Conservation (phyloP, 2,329 filamentous ascomycete genomes). For the Drechmeria coniospora region DNA sequence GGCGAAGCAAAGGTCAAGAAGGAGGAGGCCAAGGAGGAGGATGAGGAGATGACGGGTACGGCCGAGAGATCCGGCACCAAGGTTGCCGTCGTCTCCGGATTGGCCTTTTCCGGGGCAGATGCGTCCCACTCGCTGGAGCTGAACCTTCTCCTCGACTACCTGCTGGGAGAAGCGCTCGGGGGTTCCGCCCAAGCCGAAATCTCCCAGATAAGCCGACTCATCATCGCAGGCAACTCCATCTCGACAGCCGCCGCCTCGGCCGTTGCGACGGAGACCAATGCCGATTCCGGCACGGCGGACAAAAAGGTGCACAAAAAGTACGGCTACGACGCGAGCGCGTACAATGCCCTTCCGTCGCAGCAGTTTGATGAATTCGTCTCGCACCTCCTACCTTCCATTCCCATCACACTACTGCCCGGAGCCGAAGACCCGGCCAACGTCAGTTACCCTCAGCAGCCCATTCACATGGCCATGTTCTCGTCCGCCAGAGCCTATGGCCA, state of each 20-base stretch:
- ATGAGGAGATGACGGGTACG: constrained; percentile 42
- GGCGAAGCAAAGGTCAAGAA: constrained; percentile 14
- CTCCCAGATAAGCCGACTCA: constrained; percentile 61
- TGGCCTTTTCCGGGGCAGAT: constrained; percentile 65
- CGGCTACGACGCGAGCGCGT: constrained; percentile 78
- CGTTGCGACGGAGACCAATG: constrained; percentile 18
- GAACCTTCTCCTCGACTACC: constrained; percentile 68
- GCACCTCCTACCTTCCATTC: constrained; percentile 68
- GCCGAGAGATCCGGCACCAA: constrained; percentile 28
- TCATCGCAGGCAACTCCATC: constrained; percentile 87
- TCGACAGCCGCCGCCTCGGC: constrained; percentile 49
- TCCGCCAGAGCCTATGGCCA: constrained; percentile 52
- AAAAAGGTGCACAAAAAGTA: constrained; percentile 60
- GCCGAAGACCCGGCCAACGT: constrained; percentile 75
- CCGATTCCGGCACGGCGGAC: constrained; percentile 24
- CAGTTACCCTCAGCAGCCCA: constrained; percentile 79
- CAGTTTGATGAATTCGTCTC: constrained; percentile 74
- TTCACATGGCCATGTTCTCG: constrained; percentile 86
- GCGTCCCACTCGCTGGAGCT: constrained; percentile 58
- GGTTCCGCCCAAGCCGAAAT: constrained; percentile 41
- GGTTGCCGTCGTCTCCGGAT: constrained; percentile 76
- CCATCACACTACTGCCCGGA: constrained; percentile 79
- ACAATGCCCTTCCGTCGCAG: constrained; percentile 73
- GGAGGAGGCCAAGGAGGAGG: constrained; percentile 24
- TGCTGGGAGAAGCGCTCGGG: constrained; percentile 66